phyloP scores from a whole-genome alignment of 1,139 yeast genomes.

The Pneumocystis carinii region DNA sequence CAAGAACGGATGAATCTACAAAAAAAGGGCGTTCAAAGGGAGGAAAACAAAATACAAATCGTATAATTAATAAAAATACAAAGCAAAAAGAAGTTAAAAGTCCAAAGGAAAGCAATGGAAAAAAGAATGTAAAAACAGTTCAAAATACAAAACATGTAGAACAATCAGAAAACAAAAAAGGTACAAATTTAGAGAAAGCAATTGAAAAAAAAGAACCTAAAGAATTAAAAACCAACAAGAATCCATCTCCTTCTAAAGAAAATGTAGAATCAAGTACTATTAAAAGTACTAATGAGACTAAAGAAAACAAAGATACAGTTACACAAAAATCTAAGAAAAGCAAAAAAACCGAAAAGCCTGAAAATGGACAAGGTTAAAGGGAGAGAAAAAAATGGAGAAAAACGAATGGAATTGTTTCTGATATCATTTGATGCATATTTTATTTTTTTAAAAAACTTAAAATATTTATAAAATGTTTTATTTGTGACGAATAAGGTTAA shows the following conservation, averaged over 20 bases:
- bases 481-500: not conserved
- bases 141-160: not conserved
- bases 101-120: not conserved
- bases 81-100: not conserved
- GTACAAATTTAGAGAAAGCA: not conserved
- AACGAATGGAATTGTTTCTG: not conserved
- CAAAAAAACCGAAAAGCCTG: not conserved
- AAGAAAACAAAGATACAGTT: not conserved
- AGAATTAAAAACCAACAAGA: conserved; percentile 5
- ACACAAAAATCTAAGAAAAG: not conserved
- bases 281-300: conserved; percentile 3
- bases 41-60: conserved; percentile 7
- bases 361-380: not conserved
- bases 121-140: not conserved
- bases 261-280: conserved; percentile 6
- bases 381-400: not conserved
- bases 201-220: conserved; percentile 11
- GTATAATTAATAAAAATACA: conserved; percentile 5
- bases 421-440: not conserved
- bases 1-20: conserved; percentile 4
- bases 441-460: not conserved
- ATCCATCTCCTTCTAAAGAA: conserved; percentile 7
- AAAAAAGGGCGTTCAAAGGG: conserved; percentile 7
- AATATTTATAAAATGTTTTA: not conserved
- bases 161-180: not conserved